Evolutionary conservation across 805 yeast genomes (phyloP), one percentile per base, ranked within the genome.

Genomic region (Diddensiella santjacobensis): DNA sequence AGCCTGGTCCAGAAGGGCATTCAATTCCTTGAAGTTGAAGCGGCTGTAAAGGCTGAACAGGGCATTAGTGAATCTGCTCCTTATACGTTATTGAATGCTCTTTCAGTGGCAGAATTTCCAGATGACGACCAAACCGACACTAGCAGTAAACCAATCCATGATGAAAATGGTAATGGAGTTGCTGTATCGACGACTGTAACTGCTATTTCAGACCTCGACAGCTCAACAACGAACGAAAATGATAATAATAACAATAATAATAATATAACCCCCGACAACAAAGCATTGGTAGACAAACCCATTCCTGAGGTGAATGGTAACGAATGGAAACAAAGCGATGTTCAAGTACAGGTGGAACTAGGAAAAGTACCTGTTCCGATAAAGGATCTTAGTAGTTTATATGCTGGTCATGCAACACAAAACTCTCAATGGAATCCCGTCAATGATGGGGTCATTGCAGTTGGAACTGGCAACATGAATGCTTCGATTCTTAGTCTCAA

Each of bases 1-100:
- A 79, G 79, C 59, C 69, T 91, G 38, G 82, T 91, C 0, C 97
- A 91, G 58, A 85, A 81, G 62, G 98, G 98, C 1, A 78, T 90
- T 15, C 72, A 89, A 41, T 87, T 83, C 62, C 69, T 81, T n/a
- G 79, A 86, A 52, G 78, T 84, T 17, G 90, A 87, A 59, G 73
- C 78, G 3, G 63, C 81, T 38, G 77, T 77, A 5, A 64, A 66
- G 6, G 3, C 59, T 61, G 40, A 49, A 63, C 4, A 44, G 3
- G 33, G 58, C 56, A 20, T 36, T 3, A 31, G 31, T 6, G 66
- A 64, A 35, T 61, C 43, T 3, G 45, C 30, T 24, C 45, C 53
- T 15, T 48, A 49, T 31, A 40, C 52, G 15, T 40, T 51, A 15
- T 42, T 54, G 13, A 45, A 55, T 13, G 51, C 54, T 6, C 56